These are phyloP conservation scores for Debaryomyces udenii DNA, from an alignment of 1,139 yeast species.

Conservation along the genomic window DNA sequence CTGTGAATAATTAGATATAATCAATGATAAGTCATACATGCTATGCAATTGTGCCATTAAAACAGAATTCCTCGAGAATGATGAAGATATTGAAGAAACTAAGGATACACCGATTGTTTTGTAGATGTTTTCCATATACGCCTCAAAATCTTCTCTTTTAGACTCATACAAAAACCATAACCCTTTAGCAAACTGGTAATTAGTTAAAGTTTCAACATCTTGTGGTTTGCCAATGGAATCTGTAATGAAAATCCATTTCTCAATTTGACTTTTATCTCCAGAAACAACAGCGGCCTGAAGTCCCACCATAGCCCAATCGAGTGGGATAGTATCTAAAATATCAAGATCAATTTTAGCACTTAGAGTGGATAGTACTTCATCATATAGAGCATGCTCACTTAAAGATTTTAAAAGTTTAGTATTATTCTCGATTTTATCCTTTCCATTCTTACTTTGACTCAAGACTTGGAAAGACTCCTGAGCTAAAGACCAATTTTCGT, in stretches of 20 bases:
- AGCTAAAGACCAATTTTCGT: constrained; percentile 86
- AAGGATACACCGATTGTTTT: constrained; percentile 61
- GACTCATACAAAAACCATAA: constrained; percentile 44
- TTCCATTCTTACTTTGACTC: constrained; percentile 43
- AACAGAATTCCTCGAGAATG: constrained; percentile 60
- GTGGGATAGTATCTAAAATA: constrained; percentile 31
- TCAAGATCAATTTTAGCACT: constrained; percentile 31
- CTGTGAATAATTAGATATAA: constrained; percentile 22
- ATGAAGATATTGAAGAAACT: constrained; percentile 62
- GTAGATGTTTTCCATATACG: constrained; percentile 51
- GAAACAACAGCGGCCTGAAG: constrained; percentile 72
- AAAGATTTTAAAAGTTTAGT: constrained; percentile 43
- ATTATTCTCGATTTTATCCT: constrained; percentile 32
- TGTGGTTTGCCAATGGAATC: constrained; percentile 39
- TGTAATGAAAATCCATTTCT: constrained; percentile 56
- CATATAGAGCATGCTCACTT: constrained; percentile 46
- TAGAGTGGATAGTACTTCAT: constrained; percentile 42
- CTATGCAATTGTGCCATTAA: constrained; percentile 70
- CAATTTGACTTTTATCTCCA: constrained; percentile 55
- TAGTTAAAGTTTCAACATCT: constrained; percentile 61
- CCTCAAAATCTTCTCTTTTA: constrained; percentile 29
- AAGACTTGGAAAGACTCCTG: constrained; percentile 81
- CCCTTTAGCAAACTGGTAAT: constrained; percentile 67
- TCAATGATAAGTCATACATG: constrained; percentile 58
- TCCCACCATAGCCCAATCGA: constrained; percentile 68